phyloP scores from a whole-genome alignment of 2,329 filamentous ascomycete genomes.

The Beauveria australis region DNA sequence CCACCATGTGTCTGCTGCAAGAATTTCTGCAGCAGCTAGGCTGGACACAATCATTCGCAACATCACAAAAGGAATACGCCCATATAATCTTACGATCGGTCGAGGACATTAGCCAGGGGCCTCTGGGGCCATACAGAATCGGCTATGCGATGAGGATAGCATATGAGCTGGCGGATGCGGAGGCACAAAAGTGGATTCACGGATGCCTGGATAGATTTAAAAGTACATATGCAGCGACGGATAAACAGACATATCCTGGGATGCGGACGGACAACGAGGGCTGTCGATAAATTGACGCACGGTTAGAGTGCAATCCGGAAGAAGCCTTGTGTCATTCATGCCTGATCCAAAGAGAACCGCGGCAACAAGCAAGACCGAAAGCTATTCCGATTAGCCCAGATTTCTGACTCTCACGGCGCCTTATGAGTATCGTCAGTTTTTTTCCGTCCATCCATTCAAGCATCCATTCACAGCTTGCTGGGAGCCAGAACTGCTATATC shows the following conservation, averaged over 20 bases:
- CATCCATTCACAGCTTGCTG: constrained; percentile 2
- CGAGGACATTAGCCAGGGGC: constrained; percentile 28
- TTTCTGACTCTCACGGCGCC: too few species aligned
- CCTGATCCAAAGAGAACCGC: too few species aligned
- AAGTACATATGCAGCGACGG: constrained; percentile 10
- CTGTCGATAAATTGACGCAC: not conserved
- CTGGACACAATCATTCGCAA: constrained; percentile 19
- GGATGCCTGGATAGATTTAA: constrained; percentile 4
- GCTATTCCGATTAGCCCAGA: too few species aligned
- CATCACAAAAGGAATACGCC: constrained; percentile 20
- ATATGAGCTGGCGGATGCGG: constrained; percentile 18
- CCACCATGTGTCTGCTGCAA: constrained; percentile 32
- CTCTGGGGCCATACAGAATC: constrained; percentile 31
- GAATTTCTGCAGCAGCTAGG: constrained; percentile 27
- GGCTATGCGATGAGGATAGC: constrained; percentile 30
- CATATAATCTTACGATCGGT: constrained; percentile 28
- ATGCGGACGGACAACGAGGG: constrained; percentile 5
- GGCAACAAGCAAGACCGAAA: too few species aligned
- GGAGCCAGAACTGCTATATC: constrained; percentile 35
- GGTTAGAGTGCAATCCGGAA: too few species aligned
- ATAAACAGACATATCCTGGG: constrained; percentile 4
- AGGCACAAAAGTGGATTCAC: constrained; percentile 9
- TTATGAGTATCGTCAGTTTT: too few species aligned
- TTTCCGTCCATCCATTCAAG: too few species aligned
- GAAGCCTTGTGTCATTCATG: too few species aligned